Percentiles rank a stretch among this genome's conserved stretches.
These are phyloP conservation scores for Glaciozyma antarctica DNA, from an alignment of 768 basidiomycete genomes.

Conservation along the genomic window DNA sequence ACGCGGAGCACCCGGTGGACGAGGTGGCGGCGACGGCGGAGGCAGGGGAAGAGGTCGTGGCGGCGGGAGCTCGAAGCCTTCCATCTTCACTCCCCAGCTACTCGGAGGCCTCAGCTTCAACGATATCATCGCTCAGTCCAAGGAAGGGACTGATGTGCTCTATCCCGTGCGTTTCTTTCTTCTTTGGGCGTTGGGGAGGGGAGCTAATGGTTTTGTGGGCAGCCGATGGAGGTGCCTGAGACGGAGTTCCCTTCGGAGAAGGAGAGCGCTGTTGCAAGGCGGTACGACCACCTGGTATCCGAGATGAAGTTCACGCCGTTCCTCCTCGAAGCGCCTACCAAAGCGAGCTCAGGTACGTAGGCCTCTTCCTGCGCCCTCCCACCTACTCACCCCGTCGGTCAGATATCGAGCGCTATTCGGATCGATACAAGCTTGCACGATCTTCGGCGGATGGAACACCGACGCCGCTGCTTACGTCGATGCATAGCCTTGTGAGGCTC, in stretches of 20 bases:
- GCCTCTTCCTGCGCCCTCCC: not conserved
- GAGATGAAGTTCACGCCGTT: constrained; percentile 26
- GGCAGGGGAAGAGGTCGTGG: constrained; percentile 14
- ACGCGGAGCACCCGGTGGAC: constrained; percentile 11
- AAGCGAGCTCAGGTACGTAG: constrained; percentile 20
- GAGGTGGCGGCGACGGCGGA: constrained; percentile 24
- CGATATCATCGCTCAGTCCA: constrained; percentile 21
- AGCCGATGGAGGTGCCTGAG: constrained; percentile 22
- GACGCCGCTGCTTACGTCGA: not conserved
- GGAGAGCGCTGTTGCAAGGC: constrained; percentile 16
- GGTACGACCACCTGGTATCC: constrained; percentile 16
- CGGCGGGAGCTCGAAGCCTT: constrained; percentile 12
- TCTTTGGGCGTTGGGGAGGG: not conserved
- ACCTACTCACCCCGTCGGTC: not conserved
- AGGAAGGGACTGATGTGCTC: constrained; percentile 21
- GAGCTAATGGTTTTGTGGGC: not conserved
- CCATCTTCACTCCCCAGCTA: constrained; percentile 11
- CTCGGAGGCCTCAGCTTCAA: constrained; percentile 18
- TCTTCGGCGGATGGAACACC: constrained; percentile 6
- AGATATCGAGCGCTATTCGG: constrained; percentile 31
- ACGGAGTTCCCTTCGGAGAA: constrained; percentile 16
- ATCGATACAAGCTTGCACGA: constrained; percentile 22
- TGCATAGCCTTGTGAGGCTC: constrained; percentile 8
- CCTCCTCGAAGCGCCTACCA: constrained; percentile 22
- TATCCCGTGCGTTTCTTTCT: constrained; percentile 17